Evolutionary conservation across 768 basidiomycete genomes (phyloP).

Genomic region (Galerina marginata): DNA sequence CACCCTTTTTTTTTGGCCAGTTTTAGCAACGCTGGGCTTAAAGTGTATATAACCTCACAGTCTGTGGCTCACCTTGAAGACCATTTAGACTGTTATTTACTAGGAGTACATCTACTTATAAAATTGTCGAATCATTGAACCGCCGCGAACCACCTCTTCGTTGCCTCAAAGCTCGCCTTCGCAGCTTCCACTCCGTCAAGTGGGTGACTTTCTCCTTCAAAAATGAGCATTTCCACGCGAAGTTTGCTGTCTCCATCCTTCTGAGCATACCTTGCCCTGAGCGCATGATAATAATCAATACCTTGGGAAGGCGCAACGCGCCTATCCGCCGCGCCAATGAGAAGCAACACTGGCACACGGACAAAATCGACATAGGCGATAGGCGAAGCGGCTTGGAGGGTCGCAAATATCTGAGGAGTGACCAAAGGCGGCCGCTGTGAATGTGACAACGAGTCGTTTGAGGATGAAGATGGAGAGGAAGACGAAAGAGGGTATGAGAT

Average conservation of each 20-base stretch:
- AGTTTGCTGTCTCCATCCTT: conserved; percentile 12
- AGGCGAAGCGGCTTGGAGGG: conserved; percentile 58
- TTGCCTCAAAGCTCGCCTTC: conserved; percentile 57
- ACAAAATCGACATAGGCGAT: conserved; percentile 58
- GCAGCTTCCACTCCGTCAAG: conserved; percentile 67
- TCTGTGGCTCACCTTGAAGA: no score
- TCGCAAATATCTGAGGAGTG: conserved; percentile 47
- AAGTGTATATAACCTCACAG: no score
- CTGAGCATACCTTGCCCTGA: conserved; percentile 47
- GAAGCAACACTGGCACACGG: conserved; percentile 56
- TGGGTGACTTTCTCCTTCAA: conserved; percentile 66
- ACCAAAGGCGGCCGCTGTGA: conserved; percentile 37
- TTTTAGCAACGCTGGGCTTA: no score
- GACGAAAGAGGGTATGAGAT: conserved; percentile 45
- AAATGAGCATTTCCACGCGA: conserved; percentile 63
- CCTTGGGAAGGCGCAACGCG: conserved; percentile 70
- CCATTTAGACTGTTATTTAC: no score
- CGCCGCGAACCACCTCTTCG: conserved; percentile 52
- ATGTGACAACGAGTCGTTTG: background rate
- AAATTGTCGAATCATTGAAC: background rate
- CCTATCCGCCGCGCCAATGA: conserved; percentile 65
- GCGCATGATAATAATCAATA: conserved; percentile 65
- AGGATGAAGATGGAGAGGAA: conserved; percentile 23
- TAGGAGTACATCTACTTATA: no score
- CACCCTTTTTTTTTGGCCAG: no score